Conservation (phyloP, 345 rosid species). For the Trapa incisa region DNA sequence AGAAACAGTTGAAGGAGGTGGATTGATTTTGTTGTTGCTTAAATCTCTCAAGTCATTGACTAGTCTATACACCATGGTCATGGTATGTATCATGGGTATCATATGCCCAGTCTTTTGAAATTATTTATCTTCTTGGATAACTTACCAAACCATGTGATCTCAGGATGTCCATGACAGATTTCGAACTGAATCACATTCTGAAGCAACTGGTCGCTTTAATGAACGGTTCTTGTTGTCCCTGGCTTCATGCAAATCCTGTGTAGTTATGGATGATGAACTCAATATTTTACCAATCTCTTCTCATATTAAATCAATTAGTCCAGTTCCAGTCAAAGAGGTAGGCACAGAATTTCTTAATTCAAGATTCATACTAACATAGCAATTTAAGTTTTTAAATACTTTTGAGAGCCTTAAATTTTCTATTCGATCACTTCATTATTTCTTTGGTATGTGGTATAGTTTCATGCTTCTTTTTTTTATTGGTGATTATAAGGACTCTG, state of each 20-base stretch:
- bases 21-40: slow-evolving; percentile 62
- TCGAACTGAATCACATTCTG: slow-evolving; percentile 88
- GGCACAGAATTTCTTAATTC: slow-evolving; percentile 3
- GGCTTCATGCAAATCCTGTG: slow-evolving; percentile 86
- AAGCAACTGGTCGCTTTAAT: slow-evolving; percentile 79
- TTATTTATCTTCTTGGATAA: neutral
- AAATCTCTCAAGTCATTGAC: slow-evolving; percentile 78
- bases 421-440: neutral
- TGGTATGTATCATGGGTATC: slow-evolving; percentile 42
- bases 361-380: neutral
- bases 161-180: slow-evolving; percentile 98
- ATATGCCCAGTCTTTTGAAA: neutral
- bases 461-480: neutral
- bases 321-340: slow-evolving; percentile 57
- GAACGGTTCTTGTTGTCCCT: slow-evolving; percentile 82
- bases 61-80: slow-evolving; percentile 85
- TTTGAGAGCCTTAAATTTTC: neutral
- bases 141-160: slow-evolving; percentile 13
- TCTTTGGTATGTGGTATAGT: neutral
- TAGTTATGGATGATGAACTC: slow-evolving; percentile 91
- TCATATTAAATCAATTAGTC: slow-evolving; percentile 63
- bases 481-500: slow-evolving; percentile 44
- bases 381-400: neutral
- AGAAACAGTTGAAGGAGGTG: slow-evolving; percentile 98
- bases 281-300: slow-evolving; percentile 90